phyloP scores from a whole-genome alignment of 2,329 filamentous ascomycete species.

The Mariannaea elegans region DNA sequence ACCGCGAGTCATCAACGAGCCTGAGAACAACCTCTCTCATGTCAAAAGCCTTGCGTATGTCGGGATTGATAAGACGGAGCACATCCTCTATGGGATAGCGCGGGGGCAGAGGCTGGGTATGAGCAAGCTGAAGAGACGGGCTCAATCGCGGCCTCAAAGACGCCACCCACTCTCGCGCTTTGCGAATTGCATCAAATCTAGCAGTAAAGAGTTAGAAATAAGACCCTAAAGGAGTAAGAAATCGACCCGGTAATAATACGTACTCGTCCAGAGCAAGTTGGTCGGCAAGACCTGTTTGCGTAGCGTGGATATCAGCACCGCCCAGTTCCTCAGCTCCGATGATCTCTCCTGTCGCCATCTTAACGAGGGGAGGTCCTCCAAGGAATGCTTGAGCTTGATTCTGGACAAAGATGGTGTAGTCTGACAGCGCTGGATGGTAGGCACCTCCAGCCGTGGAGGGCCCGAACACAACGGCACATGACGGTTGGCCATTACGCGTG shows the following conservation, averaged over 20 bases:
- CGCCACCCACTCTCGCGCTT: slow-evolving; percentile 41
- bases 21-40: slow-evolving; percentile 50
- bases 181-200: slow-evolving; percentile 26
- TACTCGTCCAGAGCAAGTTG: slow-evolving; percentile 53
- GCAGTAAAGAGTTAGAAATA: neutral
- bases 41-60: slow-evolving; percentile 46
- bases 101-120: slow-evolving; percentile 26
- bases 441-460: slow-evolving; percentile 46
- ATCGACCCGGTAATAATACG: no score
- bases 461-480: slow-evolving; percentile 55
- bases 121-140: neutral
- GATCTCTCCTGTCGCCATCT: slow-evolving; percentile 56
- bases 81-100: slow-evolving; percentile 49
- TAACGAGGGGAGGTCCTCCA: slow-evolving; percentile 54
- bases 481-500: slow-evolving; percentile 47
- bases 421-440: slow-evolving; percentile 37
- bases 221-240: neutral
- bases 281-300: slow-evolving; percentile 52
- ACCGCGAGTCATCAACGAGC: slow-evolving; percentile 51
- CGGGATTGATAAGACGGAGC: slow-evolving; percentile 45
- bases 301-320: slow-evolving; percentile 52
- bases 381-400: slow-evolving; percentile 55
- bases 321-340: slow-evolving; percentile 53
- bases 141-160: slow-evolving; percentile 49
- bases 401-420: slow-evolving; percentile 49